Base-by-base conservation (phyloP, 176 grass and related monocot species). In the Musa schizocarpa region DNA sequence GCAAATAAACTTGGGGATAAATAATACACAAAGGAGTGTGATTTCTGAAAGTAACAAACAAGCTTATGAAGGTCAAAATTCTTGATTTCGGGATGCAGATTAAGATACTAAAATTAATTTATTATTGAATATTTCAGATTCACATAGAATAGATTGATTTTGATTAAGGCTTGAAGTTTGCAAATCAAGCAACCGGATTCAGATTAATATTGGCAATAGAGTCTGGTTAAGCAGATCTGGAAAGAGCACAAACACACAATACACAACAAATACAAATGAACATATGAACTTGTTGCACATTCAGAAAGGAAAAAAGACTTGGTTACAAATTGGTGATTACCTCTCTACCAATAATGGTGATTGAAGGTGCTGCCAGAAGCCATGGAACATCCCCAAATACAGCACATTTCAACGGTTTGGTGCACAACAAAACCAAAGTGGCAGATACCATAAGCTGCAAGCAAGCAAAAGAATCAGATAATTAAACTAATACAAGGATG, bases 291-390 rank as follows among this genome's bases (percentile, higher is more conserved):
- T 68, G 11, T 16, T 43, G 65, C 12, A 34, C 25, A 8, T 5
- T 5, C 65, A 16, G 17, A 19, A 3, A 72, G n/a, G 9, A n/a
- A 69, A 43, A 43, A 43, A 43, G 34, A 43, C 43, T 2, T 51
- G 50, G 74, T 61, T 81, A 66, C 72, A 56, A 64, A 52, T 61
- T 50, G 76, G 71, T 72, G 74, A 86, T 49, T 83, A 99, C 96
- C 96, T 99, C 96, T 95, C 96, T 95, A 43, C 96, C 86, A 86
- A 99, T 99, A 52, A 99, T 99, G 52, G 81, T 91, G 82, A 99
- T 99, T 27, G 96, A 89, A 81, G 96, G 96, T 70, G 91, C 83
- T 29, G 96, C 87, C 68, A 99, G 70, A 86, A 99, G 86, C 96
- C 96, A 99, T 53, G 80, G 88, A 20, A 86, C 80, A 72, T 86